A percentile compares a stretch with the other conserved stretches of the same genome.
Conservation (phyloP, 2,329 filamentous ascomycete species). For the Cladosporium sp. region DNA sequence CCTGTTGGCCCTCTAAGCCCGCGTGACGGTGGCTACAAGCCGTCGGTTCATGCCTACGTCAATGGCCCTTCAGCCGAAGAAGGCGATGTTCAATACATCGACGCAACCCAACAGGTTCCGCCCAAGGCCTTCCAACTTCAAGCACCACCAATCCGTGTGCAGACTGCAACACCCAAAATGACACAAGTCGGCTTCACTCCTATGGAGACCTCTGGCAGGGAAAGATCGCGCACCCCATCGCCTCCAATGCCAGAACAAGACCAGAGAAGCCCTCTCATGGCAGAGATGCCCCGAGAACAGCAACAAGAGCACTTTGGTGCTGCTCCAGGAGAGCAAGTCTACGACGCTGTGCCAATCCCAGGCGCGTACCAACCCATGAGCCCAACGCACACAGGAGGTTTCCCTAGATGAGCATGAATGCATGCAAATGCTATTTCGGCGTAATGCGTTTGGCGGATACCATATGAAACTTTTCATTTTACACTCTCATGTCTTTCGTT, state of each 20-base stretch:
- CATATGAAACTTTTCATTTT: background rate
- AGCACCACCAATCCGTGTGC: slow-evolving; percentile 74
- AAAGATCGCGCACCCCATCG: slow-evolving; percentile 21
- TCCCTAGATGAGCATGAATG: background rate
- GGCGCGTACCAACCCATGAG: slow-evolving; percentile 60
- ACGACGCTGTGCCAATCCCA: slow-evolving; percentile 83
- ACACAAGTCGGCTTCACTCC: slow-evolving; percentile 60
- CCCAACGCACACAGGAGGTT: slow-evolving; percentile 14
- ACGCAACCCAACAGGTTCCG: slow-evolving; percentile 44
- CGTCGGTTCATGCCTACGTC: slow-evolving; percentile 38
- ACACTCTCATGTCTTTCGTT: background rate
- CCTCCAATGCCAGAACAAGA: slow-evolving; percentile 24
- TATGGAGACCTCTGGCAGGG: slow-evolving; percentile 19
- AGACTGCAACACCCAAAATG: slow-evolving; percentile 69
- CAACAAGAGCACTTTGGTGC: slow-evolving; percentile 62
- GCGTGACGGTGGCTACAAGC: slow-evolving; percentile 49
- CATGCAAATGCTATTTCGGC: background rate
- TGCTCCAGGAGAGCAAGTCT: slow-evolving; percentile 76
- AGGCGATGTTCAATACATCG: slow-evolving; percentile 57
- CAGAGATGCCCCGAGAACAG: slow-evolving; percentile 37
- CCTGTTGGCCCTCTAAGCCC: slow-evolving; percentile 56
- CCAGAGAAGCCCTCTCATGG: slow-evolving; percentile 38
- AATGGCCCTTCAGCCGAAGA: slow-evolving; percentile 33
- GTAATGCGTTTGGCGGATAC: slow-evolving; percentile 4
- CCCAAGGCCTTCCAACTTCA: slow-evolving; percentile 76